These are phyloP conservation scores for Haberlea rhodopensis DNA, from an alignment of 257 asterid genomes.

Conservation along the genomic window DNA sequence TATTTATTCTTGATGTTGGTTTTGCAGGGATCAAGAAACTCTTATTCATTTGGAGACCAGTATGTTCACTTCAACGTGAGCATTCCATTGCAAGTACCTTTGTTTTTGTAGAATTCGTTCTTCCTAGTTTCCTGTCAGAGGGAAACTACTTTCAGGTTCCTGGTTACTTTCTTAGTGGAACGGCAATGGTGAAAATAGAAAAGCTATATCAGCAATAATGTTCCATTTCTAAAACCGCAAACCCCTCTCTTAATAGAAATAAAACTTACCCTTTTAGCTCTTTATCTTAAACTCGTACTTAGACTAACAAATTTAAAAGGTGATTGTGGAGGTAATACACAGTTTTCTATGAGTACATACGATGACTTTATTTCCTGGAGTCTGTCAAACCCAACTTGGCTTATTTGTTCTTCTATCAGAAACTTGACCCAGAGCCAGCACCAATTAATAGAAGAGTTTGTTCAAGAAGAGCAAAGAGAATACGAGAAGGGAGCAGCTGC, in stretches of 20 bases:
- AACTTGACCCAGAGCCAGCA: conserved; percentile 69
- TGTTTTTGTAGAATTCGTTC: too few relatives aligned
- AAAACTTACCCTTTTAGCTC: neutral
- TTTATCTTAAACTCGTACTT: too few relatives aligned
- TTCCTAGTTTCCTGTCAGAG: too few relatives aligned
- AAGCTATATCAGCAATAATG: neutral
- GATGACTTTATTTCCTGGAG: neutral
- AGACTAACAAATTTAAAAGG: neutral
- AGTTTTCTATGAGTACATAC: neutral
- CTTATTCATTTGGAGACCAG: conserved; percentile 76
- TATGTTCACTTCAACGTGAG: conserved; percentile 88
- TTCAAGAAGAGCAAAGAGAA: conserved; percentile 63
- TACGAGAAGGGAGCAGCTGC: conserved; percentile 52
- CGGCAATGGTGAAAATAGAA: neutral
- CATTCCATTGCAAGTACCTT: conserved; percentile 72
- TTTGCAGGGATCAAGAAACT: conserved; percentile 84
- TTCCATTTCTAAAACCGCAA: neutral
- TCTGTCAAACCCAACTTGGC: neutral
- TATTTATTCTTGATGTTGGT: conserved; percentile 3
- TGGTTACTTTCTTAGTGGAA: neutral
- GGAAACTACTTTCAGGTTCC: neutral
- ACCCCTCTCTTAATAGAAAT: neutral
- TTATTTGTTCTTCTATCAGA: conserved; percentile 32
- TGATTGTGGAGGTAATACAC: neutral
- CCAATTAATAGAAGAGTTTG: conserved; percentile 66